Conservation (phyloP, 768 basidiomycete genomes). For the Trichaptum fuscoviolaceum region DNA sequence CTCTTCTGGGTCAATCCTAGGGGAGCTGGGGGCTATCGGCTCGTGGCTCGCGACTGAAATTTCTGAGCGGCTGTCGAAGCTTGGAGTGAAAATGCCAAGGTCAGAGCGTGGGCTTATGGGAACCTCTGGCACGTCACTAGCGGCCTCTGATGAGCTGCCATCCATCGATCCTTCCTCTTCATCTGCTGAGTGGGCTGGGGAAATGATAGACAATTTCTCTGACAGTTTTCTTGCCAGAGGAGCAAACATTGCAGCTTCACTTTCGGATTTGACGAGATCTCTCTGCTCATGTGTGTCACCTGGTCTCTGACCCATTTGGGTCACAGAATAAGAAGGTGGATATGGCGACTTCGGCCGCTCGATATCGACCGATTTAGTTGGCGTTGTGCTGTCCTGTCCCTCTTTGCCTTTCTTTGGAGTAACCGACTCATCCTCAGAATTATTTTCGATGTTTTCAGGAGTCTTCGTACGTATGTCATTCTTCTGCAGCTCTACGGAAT, state of each 20-base stretch:
- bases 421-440: neutral
- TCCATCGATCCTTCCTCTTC: neutral
- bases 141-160: neutral
- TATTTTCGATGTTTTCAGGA: neutral
- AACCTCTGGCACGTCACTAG: slow-evolving; percentile 9
- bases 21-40: slow-evolving; percentile 7
- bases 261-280: neutral
- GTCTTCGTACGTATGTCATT: neutral
- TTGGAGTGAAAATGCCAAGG: slow-evolving; percentile 9
- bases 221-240: neutral
- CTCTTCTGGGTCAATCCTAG: slow-evolving; percentile 6
- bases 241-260: neutral
- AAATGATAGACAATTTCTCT: neutral
- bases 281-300: neutral
- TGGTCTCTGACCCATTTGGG: slow-evolving; percentile 30
- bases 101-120: slow-evolving; percentile 10
- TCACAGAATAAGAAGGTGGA: slow-evolving; percentile 50
- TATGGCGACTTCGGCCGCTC: slow-evolving; percentile 43
- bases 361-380: neutral
- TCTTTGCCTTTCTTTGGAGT: neutral
- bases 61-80: slow-evolving; percentile 9
- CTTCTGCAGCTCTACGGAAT: neutral
- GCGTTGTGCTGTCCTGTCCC: neutral
- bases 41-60: slow-evolving; percentile 11
- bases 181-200: neutral